phyloP scores from a whole-genome alignment of 805 yeast genomes.

The Metschnikowia aberdeeniae region DNA sequence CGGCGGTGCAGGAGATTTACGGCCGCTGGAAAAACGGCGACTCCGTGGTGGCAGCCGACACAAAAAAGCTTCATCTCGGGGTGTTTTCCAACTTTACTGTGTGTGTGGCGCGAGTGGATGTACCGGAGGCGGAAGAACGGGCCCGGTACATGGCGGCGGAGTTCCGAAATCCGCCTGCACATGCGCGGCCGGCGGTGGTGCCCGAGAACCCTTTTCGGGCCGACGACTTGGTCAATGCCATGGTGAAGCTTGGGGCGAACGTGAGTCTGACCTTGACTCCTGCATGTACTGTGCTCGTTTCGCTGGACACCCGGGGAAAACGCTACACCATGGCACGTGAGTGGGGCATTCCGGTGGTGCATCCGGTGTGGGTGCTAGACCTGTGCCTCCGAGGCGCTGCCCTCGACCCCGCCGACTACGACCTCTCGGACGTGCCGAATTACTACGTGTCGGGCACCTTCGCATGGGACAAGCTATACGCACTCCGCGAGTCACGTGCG shows the following conservation, averaged over 20 bases:
- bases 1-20: constrained; percentile 42
- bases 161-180: constrained; percentile 21
- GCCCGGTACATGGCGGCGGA: constrained; percentile 17
- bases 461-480: constrained; percentile 32
- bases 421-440: constrained; percentile 19
- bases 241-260: constrained; percentile 46
- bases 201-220: constrained; percentile 20
- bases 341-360: constrained; percentile 50
- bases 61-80: constrained; percentile 29
- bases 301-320: constrained; percentile 49
- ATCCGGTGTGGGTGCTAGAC: constrained; percentile 49
- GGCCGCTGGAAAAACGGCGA: constrained; percentile 52
- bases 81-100: constrained; percentile 43
- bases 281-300: constrained; percentile 42
- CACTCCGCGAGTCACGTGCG: constrained; percentile 2
- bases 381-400: constrained; percentile 42
- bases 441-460: constrained; percentile 6
- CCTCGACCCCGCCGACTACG: constrained; percentile 39
- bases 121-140: constrained; percentile 12
- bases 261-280: constrained; percentile 48
- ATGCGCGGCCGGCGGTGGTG: constrained; percentile 7
- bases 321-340: constrained; percentile 50
- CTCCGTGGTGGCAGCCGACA: constrained; percentile 26
- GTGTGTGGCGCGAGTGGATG: constrained; percentile 41
- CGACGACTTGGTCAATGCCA: constrained; percentile 28